Evolutionary conservation across 306 rosid species (phyloP).

Genomic region (Cyclanthera cordifolia): DNA sequence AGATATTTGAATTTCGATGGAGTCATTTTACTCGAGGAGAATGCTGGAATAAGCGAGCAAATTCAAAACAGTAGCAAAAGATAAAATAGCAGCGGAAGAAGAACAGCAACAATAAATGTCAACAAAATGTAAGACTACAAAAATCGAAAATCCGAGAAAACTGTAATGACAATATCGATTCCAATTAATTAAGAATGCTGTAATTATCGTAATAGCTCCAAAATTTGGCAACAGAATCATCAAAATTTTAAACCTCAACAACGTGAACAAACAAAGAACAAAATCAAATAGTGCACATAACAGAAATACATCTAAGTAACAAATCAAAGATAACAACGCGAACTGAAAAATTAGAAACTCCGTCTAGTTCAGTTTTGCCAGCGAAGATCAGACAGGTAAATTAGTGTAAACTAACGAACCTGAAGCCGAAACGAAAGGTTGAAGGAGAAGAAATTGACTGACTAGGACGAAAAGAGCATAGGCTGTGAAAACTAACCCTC

Average conservation of each 20-base stretch:
- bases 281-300: background rate
- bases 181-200: background rate
- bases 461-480: conserved; percentile 61
- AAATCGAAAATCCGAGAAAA: background rate
- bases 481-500: conserved; percentile 45
- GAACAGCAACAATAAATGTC: background rate
- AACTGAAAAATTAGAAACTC: background rate
- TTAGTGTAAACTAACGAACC: conserved; percentile 34
- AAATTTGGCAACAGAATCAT: background rate
- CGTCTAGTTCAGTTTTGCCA: background rate
- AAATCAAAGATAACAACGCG: background rate
- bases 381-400: conserved; percentile 12
- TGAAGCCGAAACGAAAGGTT: conserved; percentile 78
- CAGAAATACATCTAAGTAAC: background rate
- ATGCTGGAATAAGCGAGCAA: background rate
- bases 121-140: background rate
- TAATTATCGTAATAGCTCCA: background rate
- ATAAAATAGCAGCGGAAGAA: background rate
- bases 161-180: background rate
- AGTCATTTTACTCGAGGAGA: background rate
- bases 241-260: background rate
- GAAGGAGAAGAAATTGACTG: conserved; percentile 72
- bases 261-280: background rate
- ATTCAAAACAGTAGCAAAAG: background rate
- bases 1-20: background rate